These are phyloP conservation scores for Candida ponderosae DNA, from an alignment of 805 yeast genomes.

Conservation along the genomic window DNA sequence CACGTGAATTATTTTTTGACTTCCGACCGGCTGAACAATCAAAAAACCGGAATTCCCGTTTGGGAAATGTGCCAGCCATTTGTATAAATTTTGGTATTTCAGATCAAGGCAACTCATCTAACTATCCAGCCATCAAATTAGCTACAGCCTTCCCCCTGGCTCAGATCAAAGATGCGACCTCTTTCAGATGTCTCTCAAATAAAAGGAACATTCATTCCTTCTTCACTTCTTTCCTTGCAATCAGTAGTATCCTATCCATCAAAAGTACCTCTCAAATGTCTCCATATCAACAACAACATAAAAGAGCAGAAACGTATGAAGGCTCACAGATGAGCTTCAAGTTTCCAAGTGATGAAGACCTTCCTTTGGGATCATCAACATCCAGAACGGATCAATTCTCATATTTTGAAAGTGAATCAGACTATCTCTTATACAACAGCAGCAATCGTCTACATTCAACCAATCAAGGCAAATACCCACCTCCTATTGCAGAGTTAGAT, in stretches of 20 bases:
- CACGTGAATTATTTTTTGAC: too few species aligned
- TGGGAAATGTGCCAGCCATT: too few species aligned
- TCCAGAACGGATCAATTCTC: constrained; percentile 18
- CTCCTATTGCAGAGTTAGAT: constrained; percentile 2
- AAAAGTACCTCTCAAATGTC: too few species aligned
- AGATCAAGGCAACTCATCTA: too few species aligned
- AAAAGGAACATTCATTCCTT: too few species aligned
- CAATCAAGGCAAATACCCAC: neutral
- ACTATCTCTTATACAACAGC: neutral
- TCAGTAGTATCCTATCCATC: neutral
- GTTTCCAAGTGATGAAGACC: constrained; percentile 26
- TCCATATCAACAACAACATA: constrained; percentile 19
- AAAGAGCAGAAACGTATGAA: constrained; percentile 25
- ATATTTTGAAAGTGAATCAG: constrained; percentile 15
- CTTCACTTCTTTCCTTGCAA: neutral
- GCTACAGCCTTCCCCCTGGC: too few species aligned
- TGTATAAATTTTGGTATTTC: too few species aligned
- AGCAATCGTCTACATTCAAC: neutral
- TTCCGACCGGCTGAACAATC: too few species aligned
- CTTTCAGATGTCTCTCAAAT: too few species aligned
- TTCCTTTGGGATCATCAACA: constrained; percentile 4
- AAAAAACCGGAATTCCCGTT: too few species aligned
- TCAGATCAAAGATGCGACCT: too few species aligned
- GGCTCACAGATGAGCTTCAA: constrained; percentile 32
- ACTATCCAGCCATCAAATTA: too few species aligned